A percentile compares a stretch with the other conserved stretches of the same genome.
phyloP scores from a whole-genome alignment of 345 rosid genomes.

The Salix dunnii region DNA sequence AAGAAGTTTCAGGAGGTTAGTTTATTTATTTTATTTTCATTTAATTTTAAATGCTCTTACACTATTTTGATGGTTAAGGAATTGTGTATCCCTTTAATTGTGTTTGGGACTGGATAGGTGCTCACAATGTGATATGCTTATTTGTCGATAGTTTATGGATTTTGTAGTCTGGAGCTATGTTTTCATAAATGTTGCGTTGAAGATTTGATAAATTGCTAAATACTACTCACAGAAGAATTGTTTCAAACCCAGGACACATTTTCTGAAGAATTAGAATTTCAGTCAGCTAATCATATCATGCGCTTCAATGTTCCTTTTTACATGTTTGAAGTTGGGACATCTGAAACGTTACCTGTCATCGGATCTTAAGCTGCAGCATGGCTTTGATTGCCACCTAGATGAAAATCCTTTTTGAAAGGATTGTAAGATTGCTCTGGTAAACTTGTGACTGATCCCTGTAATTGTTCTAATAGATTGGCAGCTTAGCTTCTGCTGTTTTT shows the following conservation, averaged over 20 bases:
- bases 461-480: not conserved
- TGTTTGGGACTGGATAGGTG: not conserved
- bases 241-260: not conserved
- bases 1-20: constrained; percentile 65
- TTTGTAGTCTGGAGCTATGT: not conserved
- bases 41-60: not conserved
- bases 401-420: not conserved
- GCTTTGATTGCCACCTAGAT: not conserved
- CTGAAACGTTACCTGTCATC: not conserved
- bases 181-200: not conserved
- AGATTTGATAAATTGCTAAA: not conserved
- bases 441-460: not conserved
- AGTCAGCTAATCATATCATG: not conserved
- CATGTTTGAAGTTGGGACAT: not conserved
- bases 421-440: not conserved
- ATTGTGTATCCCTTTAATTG: not conserved
- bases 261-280: not conserved
- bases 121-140: not conserved
- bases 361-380: not conserved
- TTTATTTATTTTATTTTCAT: not conserved
- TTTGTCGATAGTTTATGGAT: not conserved
- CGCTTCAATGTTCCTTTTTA: not conserved
- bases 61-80: not conserved
- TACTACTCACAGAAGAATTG: not conserved
- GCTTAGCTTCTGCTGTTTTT: not conserved